A percentile compares a stretch with the other conserved stretches of the same genome.
Conservation (phyloP, 2,329 filamentous ascomycete genomes). For the Tolypocladium cylindrosporum region DNA sequence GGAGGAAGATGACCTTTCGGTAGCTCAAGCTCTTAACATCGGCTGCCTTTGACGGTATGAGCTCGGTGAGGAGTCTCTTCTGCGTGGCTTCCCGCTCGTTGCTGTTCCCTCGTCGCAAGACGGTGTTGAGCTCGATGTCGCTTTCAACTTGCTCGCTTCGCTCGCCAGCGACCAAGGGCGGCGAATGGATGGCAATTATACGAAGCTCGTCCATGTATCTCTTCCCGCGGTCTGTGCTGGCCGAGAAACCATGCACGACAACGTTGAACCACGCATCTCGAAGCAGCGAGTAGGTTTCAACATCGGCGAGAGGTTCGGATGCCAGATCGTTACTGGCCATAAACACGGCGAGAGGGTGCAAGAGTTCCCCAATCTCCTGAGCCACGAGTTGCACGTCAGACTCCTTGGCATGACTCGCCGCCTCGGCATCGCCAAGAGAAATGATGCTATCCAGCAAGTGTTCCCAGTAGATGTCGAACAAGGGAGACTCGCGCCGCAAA, state of each 20-base stretch:
- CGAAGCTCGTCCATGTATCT: conserved; percentile 68
- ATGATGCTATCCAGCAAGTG: conserved; percentile 81
- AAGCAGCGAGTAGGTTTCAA: conserved; percentile 63
- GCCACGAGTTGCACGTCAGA: conserved; percentile 75
- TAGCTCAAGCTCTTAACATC: conserved; percentile 81
- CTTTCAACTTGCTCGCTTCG: conserved; percentile 86
- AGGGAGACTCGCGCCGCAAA: conserved; percentile 56
- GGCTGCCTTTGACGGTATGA: conserved; percentile 65
- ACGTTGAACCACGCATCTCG: conserved; percentile 98
- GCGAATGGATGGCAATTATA: conserved; percentile 76
- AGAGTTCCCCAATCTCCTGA: conserved; percentile 75
- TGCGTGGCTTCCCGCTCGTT: conserved; percentile 69
- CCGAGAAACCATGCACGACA: conserved; percentile 81
- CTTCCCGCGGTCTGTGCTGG: conserved; percentile 62
- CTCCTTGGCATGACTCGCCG: conserved; percentile 61
- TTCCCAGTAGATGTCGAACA: conserved; percentile 76
- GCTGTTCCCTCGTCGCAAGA: conserved; percentile 77
- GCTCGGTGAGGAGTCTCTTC: conserved; percentile 64
- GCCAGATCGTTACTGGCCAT: conserved; percentile 57
- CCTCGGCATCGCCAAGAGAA: conserved; percentile 78
- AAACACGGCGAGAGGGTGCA: conserved; percentile 79
- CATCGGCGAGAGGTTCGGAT: conserved; percentile 40
- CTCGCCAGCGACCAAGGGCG: conserved; percentile 79
- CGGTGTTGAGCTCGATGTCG: conserved; percentile 92
- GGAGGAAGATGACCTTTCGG: conserved; percentile 83